Evolutionary conservation across 495 filamentous ascomycete genomes (phyloP), one percentile per base, ranked within the genome.

Genomic region (Xylaria intraflava): DNA sequence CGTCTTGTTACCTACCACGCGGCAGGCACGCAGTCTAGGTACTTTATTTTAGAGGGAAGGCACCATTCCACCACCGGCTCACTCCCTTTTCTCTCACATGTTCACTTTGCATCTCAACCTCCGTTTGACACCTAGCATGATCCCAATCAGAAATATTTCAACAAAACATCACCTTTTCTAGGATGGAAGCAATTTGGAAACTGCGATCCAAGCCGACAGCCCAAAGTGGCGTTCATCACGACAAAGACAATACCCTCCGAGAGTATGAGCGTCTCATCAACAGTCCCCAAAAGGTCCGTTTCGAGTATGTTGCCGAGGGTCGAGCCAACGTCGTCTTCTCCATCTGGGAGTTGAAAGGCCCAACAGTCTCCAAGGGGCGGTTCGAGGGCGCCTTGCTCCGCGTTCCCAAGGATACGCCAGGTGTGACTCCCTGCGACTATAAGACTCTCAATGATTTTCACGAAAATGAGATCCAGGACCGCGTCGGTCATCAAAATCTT

Each of bases 281-380:
- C 44, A 58, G 51, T 23, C 54, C 57, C 7, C 24, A 49, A 20
- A 38, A 43, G n/a, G 56, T 55, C 11, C 38, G 55, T 19, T 71
- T 66, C 57, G 55, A 57, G 12, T 65, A 74, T 39, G 60, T 75
- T 0, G 72, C 68, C 5, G 86, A 90, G 65, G 86, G 86, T 12
- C 83, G 83, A 39, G 84, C 86, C 33, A 88, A 90, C 62, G 69
- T 83, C 49, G 82, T 89, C 62, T 90, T 84, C 57, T 74, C 78
- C 43, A 76, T 85, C 50, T 62, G 67, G 16, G 57, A 73, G 19
- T 65, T 69, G 1, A 63, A 67, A 47, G 51, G 47, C 17, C 54
- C 51, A 22, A 12, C 29, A 19, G 20, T 56, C 41, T 30, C 55
- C 12, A 39, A 33, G 35, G 42, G 53, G 26, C 65, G 65, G 26